Percentiles rank a stretch among this genome's conserved stretches.
phyloP scores from a whole-genome alignment of 2,329 filamentous ascomycete genomes.

The Grosmannia huntii region DNA sequence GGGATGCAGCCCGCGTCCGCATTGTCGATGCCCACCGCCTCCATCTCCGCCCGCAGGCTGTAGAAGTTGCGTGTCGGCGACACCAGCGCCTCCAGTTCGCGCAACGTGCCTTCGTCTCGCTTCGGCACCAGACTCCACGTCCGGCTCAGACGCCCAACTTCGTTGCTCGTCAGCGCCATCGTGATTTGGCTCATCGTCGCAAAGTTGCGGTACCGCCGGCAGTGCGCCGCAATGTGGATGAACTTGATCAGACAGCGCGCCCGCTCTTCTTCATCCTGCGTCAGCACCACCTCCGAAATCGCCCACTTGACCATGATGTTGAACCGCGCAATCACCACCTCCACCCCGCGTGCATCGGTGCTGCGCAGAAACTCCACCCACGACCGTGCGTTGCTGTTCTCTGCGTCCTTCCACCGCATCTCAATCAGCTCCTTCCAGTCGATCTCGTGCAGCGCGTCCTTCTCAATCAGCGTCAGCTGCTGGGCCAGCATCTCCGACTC shows the following conservation, averaged over 20 bases:
- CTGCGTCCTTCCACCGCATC: constrained; percentile 65
- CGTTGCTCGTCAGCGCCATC: constrained; percentile 62
- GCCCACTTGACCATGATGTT: constrained; percentile 85
- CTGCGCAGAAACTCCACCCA: constrained; percentile 74
- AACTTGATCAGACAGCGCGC: constrained; percentile 67
- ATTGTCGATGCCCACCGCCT: constrained; percentile 39
- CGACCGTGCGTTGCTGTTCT: constrained; percentile 52
- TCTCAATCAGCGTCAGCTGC: constrained; percentile 76
- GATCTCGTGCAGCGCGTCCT: constrained; percentile 73
- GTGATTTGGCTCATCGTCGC: constrained; percentile 73
- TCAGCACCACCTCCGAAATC: constrained; percentile 67
- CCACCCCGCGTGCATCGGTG: constrained; percentile 60
- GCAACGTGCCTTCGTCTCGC: constrained; percentile 51
- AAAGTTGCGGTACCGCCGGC: constrained; percentile 66
- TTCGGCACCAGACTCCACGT: constrained; percentile 62
- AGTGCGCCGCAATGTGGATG: constrained; percentile 69
- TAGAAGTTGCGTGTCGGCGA: constrained; percentile 69
- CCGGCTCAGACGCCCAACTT: constrained; percentile 51
- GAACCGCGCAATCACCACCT: constrained; percentile 75
- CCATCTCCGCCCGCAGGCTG: constrained; percentile 68
- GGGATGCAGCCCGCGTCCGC: constrained; percentile 64
- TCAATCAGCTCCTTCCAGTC: constrained; percentile 82
- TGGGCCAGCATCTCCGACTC: constrained; percentile 68
- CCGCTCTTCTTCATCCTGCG: constrained; percentile 56
- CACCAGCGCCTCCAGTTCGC: constrained; percentile 57